Conservation (phyloP, 495 filamentous ascomycete species). For the Penicillium macrosclerotiorum region DNA sequence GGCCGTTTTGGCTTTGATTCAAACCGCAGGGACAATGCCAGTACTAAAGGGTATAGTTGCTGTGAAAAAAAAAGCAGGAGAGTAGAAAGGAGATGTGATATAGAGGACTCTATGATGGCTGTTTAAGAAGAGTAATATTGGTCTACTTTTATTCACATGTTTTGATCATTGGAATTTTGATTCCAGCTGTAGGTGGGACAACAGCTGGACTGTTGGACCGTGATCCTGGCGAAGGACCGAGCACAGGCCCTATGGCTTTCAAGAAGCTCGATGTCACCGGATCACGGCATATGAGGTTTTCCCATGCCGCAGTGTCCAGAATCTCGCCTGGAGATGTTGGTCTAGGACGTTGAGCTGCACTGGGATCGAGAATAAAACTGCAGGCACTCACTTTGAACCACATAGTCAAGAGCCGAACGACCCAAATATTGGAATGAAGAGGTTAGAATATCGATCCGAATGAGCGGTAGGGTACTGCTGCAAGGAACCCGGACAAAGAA, state of each 20-base stretch:
- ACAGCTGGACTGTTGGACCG: conserved; percentile 12
- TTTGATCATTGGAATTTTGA: conserved; percentile 14
- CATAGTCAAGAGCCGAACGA: neutral
- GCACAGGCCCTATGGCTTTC: neutral
- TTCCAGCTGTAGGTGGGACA: conserved; percentile 17
- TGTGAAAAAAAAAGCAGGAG: no score
- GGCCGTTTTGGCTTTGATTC: conserved; percentile 1
- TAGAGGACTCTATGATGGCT: no score
- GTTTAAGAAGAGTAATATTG: no score
- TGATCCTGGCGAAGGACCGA: conserved; percentile 1
- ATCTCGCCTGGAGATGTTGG: neutral
- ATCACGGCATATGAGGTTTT: conserved; percentile 1
- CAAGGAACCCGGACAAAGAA: neutral
- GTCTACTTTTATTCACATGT: no score
- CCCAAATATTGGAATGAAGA: no score
- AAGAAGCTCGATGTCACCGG: neutral
- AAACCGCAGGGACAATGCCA: neutral
- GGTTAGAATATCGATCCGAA: no score
- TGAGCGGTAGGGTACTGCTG: no score
- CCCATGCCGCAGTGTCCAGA: neutral
- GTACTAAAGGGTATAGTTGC: no score
- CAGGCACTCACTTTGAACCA: conserved; percentile 2
- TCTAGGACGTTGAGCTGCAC: conserved; percentile 11
- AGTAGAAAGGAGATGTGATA: no score
- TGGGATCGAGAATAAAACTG: conserved; percentile 5